Evolutionary conservation across 306 rosid species (phyloP).

Genomic region (Heteromeles arbutifolia): DNA sequence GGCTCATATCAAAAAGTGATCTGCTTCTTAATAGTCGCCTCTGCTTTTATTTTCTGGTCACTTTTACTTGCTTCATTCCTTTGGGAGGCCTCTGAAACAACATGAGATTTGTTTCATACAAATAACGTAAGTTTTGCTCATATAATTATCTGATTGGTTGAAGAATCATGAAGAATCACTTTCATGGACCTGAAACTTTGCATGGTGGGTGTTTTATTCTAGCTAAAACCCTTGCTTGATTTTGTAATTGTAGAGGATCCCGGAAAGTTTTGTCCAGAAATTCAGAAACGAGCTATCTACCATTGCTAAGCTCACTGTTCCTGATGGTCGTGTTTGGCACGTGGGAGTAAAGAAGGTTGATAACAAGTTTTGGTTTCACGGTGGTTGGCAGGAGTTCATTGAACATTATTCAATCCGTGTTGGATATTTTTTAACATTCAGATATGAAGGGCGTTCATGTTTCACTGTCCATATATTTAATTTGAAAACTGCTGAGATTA

Average conservation of each 20-base stretch:
- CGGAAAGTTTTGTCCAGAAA: constrained; percentile 65
- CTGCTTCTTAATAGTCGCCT: background rate
- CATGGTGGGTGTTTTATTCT: background rate
- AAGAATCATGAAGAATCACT: background rate
- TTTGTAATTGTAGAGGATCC: constrained; percentile 63
- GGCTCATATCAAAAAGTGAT: background rate
- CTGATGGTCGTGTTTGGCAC: constrained; percentile 75
- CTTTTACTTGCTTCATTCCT: too few species aligned
- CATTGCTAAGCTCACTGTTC: constrained; percentile 53
- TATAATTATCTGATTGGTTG: background rate
- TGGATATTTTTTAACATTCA: constrained; percentile 73
- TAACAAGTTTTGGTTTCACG: constrained; percentile 58
- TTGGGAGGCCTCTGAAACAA: background rate
- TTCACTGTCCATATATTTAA: constrained; percentile 65
- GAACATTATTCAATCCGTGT: constrained; percentile 56
- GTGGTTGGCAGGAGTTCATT: constrained; percentile 83
- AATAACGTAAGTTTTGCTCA: background rate
- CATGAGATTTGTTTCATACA: background rate
- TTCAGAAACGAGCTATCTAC: constrained; percentile 62
- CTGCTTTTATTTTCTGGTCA: background rate
- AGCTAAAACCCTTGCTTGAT: constrained; percentile 14
- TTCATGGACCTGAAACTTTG: background rate
- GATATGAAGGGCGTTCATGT: constrained; percentile 69
- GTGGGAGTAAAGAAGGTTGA: constrained; percentile 62
- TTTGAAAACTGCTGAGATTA: constrained; percentile 68